Evolutionary conservation across 2,329 filamentous ascomycete genomes (phyloP).

Genomic region (Penicillium janthinellum): DNA sequence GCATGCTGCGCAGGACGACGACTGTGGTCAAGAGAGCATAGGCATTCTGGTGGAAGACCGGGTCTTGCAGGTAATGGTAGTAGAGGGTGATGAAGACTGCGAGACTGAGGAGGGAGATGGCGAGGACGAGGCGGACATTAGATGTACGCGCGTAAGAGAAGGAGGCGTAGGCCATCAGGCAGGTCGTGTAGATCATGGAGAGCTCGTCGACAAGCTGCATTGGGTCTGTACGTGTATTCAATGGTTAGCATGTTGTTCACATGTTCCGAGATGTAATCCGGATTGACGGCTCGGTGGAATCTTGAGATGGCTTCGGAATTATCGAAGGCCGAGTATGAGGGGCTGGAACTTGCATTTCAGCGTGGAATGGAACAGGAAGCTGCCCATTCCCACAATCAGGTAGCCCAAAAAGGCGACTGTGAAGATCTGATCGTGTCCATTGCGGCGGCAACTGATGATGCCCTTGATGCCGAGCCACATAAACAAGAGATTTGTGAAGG

Average conservation of each 20-base stretch:
- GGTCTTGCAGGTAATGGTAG: slow-evolving; percentile 81
- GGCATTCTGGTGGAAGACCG: slow-evolving; percentile 78
- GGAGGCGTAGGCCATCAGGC: slow-evolving; percentile 70
- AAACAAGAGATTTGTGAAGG: slow-evolving; percentile 80
- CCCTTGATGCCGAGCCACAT: slow-evolving; percentile 76
- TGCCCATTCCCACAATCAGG: slow-evolving; percentile 62
- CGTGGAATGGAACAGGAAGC: slow-evolving; percentile 65
- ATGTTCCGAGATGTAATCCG: not conserved
- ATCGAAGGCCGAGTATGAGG: too few relatives aligned
- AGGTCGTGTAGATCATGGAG: slow-evolving; percentile 73
- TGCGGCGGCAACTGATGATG: slow-evolving; percentile 68
- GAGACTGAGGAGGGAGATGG: slow-evolving; percentile 56
- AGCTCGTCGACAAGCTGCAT: slow-evolving; percentile 73
- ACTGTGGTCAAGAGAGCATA: slow-evolving; percentile 72
- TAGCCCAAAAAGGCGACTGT: slow-evolving; percentile 66
- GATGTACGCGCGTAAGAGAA: slow-evolving; percentile 68
- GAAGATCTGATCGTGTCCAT: slow-evolving; percentile 77
- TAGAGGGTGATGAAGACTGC: slow-evolving; percentile 73
- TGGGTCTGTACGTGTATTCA: slow-evolving; percentile 52
- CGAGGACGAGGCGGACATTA: slow-evolving; percentile 57
- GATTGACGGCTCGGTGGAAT: not conserved
- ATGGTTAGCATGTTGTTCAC: slow-evolving; percentile 23
- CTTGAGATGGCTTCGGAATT: not conserved
- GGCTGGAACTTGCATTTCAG: slow-evolving; percentile 56
- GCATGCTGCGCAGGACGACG: slow-evolving; percentile 73